Evolutionary conservation across 2,329 filamentous ascomycete genomes (phyloP).

Genomic region (Botrytis fragariae): DNA sequence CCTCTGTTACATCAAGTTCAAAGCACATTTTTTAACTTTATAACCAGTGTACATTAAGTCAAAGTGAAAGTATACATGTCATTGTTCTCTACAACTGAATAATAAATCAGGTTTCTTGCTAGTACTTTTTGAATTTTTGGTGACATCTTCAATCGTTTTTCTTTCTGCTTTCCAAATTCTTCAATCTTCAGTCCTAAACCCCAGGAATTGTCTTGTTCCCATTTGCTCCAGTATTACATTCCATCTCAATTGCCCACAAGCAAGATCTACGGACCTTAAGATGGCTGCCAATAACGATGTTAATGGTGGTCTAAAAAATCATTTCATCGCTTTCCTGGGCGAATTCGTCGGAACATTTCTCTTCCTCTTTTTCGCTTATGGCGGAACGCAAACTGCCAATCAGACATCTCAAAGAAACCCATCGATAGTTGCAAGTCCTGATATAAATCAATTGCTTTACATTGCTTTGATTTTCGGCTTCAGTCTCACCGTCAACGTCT

Average conservation of each 20-base stretch:
- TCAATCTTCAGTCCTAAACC: not conserved
- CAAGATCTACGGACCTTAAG: not conserved
- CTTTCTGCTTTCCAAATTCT: not conserved
- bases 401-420: not conserved
- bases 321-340: not conserved
- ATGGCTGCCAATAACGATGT: not conserved
- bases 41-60: not conserved
- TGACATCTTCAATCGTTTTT: not conserved
- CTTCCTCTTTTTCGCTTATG: constrained; percentile 13
- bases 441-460: constrained; percentile 34
- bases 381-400: constrained; percentile 30
- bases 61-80: not conserved
- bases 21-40: not conserved
- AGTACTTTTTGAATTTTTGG: not conserved
- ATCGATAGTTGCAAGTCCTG: constrained; percentile 29
- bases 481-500: constrained; percentile 50
- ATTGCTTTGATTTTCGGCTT: constrained; percentile 37
- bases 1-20: not conserved
- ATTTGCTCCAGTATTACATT: not conserved
- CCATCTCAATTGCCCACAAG: not conserved
- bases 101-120: constrained; percentile 5
- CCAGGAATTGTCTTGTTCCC: not conserved
- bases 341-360: constrained; percentile 7
- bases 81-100: not conserved
- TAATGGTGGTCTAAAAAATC: not conserved